Percentiles rank a stretch among this genome's conserved stretches.
phyloP scores from a whole-genome alignment of 2,329 filamentous ascomycete genomes.

The Sclerotinia subarctica region DNA sequence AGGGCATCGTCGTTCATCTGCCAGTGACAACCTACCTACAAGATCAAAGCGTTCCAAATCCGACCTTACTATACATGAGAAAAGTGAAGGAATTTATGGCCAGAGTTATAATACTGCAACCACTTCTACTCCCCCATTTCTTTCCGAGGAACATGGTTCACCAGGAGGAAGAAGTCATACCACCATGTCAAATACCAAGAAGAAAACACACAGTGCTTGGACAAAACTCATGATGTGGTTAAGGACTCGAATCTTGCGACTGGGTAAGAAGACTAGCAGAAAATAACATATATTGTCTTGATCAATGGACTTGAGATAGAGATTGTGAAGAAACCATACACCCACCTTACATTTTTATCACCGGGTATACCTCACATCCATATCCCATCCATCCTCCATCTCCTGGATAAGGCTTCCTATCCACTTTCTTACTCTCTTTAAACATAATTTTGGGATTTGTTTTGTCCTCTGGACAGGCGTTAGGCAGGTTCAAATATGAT shows the following conservation, averaged over 20 bases:
- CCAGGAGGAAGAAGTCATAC: constrained; percentile 4
- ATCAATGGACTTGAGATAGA: background rate
- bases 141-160: constrained; percentile 13
- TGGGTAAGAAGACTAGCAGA: constrained; percentile 32
- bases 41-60: constrained; percentile 43
- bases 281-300: background rate
- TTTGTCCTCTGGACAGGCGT: constrained; percentile 18
- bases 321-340: background rate
- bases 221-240: constrained; percentile 63
- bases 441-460: constrained; percentile 9
- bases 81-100: constrained; percentile 26
- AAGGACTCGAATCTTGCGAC: constrained; percentile 52
- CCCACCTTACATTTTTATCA: background rate
- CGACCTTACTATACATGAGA: constrained; percentile 31
- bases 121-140: constrained; percentile 12
- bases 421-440: constrained; percentile 15
- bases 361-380: background rate
- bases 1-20: constrained; percentile 35
- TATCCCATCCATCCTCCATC: background rate
- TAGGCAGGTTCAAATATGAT: constrained; percentile 11
- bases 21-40: constrained; percentile 40
- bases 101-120: constrained; percentile 27
- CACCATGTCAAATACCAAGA: constrained; percentile 43
- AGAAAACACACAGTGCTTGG: constrained; percentile 60
- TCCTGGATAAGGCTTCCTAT: background rate